Evolutionary conservation across 129 eudicot genomes (phyloP).

Genomic region (Gnaphalium uliginosum): DNA sequence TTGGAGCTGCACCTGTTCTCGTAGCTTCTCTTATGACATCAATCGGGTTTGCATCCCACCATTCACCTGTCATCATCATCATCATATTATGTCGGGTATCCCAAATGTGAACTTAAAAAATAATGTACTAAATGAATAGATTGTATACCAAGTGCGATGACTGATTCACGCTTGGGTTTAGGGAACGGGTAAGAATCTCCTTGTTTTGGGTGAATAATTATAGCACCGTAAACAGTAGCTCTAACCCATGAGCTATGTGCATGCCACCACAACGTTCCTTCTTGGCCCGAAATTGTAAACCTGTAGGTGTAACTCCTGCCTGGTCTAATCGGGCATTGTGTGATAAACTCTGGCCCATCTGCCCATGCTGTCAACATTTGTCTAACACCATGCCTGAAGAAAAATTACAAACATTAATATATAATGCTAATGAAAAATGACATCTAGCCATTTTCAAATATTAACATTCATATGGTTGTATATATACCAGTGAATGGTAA

Average conservation of each 20-base stretch:
- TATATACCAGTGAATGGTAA: conserved; percentile 96
- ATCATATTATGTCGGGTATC: conserved; percentile 18
- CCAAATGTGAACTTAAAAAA: neutral
- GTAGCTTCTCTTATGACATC: conserved; percentile 78
- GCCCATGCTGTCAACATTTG: conserved; percentile 91
- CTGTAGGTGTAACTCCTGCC: conserved; percentile 89
- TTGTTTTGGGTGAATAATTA: conserved; percentile 69
- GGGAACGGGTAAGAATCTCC: conserved; percentile 80
- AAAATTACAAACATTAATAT: neutral
- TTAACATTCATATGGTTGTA: neutral
- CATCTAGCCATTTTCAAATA: neutral
- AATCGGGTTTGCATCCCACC: conserved; percentile 95
- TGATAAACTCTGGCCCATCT: conserved; percentile 94
- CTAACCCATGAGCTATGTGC: conserved; percentile 97
- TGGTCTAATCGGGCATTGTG: conserved; percentile 96
- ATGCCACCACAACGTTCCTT: conserved; percentile 99
- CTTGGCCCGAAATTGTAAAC: conserved; percentile 80
- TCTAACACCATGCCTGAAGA: conserved; percentile 87
- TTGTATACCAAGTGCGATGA: conserved; percentile 66
- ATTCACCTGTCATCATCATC: conserved; percentile 63
- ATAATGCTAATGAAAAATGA: neutral
- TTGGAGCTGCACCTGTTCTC: conserved; percentile 89
- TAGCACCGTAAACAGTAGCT: conserved; percentile 92
- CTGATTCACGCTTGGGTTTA: conserved; percentile 76
- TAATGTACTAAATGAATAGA: neutral